Evolutionary conservation across 495 filamentous ascomycete species (phyloP).

Genomic region (Trichoderma asperelloides): DNA sequence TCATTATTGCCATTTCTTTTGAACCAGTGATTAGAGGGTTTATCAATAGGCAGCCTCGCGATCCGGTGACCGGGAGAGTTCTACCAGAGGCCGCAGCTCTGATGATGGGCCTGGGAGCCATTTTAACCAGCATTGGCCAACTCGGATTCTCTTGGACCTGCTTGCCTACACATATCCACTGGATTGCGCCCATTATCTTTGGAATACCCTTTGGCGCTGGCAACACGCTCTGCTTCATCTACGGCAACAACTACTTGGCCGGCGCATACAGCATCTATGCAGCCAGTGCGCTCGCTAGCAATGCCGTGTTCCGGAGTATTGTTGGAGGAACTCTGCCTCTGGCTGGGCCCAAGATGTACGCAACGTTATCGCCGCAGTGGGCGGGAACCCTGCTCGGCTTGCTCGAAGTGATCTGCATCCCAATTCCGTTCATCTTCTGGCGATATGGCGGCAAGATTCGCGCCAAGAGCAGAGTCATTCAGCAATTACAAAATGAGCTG

Average conservation of each 20-base stretch:
- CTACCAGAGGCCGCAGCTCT: slow-evolving; percentile 67
- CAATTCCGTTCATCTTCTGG: slow-evolving; percentile 75
- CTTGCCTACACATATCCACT: slow-evolving; percentile 60
- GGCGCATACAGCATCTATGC: slow-evolving; percentile 69
- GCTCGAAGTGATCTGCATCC: slow-evolving; percentile 59
- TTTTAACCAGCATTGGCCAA: slow-evolving; percentile 62
- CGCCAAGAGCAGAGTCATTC: slow-evolving; percentile 54
- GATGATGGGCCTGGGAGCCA: slow-evolving; percentile 59
- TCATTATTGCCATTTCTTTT: slow-evolving; percentile 51
- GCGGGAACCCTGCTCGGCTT: slow-evolving; percentile 66
- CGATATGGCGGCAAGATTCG: slow-evolving; percentile 63
- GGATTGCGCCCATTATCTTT: slow-evolving; percentile 63
- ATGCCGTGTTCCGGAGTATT: slow-evolving; percentile 56
- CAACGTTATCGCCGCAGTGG: slow-evolving; percentile 62
- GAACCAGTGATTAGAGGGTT: slow-evolving; percentile 66
- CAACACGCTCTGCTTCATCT: slow-evolving; percentile 72
- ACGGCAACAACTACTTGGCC: slow-evolving; percentile 69
- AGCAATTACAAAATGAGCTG: slow-evolving; percentile 61
- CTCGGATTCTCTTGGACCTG: slow-evolving; percentile 79
- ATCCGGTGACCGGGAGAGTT: slow-evolving; percentile 58
- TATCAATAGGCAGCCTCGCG: slow-evolving; percentile 59
- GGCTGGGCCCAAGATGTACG: slow-evolving; percentile 65
- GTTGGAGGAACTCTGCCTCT: slow-evolving; percentile 67
- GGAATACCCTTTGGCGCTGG: slow-evolving; percentile 74
- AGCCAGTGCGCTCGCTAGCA: slow-evolving; percentile 69